Conservation (phyloP, 257 asterid species). For the Solanum chmielewskii region DNA sequence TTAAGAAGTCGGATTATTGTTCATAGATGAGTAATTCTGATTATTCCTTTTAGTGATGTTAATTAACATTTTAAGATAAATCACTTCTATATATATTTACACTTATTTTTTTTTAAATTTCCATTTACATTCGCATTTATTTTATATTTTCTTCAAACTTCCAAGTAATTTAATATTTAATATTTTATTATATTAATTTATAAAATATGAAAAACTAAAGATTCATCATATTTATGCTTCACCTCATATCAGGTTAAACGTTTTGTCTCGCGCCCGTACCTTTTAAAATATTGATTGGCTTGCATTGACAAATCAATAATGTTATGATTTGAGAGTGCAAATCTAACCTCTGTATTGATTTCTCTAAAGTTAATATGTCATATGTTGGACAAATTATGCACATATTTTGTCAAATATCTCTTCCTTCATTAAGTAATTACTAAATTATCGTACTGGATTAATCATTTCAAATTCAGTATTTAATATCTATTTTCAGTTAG, state of each 20-base stretch:
- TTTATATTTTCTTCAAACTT: not conserved
- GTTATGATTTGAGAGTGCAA: not conserved
- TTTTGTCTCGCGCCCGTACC: not conserved
- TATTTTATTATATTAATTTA: no score
- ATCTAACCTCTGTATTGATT: not conserved
- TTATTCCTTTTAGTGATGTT: not conserved
- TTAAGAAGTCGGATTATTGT: not conserved
- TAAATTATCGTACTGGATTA: not conserved
- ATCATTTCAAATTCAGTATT: not conserved
- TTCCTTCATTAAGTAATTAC: not conserved
- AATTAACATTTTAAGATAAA: no score
- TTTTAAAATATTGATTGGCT: not conserved
- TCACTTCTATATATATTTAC: not conserved
- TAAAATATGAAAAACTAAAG: not conserved
- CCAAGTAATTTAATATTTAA: no score
- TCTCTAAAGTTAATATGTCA: not conserved
- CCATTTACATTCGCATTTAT: not conserved
- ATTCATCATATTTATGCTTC: not conserved
- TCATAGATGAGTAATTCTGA: not conserved
- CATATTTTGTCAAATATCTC: not conserved
- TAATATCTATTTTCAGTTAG: not conserved
- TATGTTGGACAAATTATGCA: not conserved
- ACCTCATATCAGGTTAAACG: not conserved
- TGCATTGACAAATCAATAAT: not conserved
- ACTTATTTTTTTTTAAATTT: not conserved